Base-by-base conservation (phyloP, 164 flowering plant genomes). In the Platanus orientalis region DNA sequence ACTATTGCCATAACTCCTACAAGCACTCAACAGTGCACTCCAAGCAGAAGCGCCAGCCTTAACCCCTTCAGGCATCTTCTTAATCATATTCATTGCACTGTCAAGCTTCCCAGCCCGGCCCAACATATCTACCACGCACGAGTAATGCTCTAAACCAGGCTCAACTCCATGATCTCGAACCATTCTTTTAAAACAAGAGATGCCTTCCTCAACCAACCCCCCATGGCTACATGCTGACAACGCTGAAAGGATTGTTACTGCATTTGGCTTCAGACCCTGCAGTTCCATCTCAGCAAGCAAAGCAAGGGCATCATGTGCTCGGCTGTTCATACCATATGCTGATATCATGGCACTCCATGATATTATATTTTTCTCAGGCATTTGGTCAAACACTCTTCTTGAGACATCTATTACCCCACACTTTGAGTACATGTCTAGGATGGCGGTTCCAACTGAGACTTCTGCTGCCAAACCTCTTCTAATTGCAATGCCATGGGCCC, bases 181-280 rank as follows among this genome's bases (percentile, higher is more conserved):
- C 82, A 93, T 76, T 40, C 71, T 66, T 42, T 66, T 30, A 61
- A 90, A 85, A 58, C 81, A 60, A 10, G 76, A 70, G 16, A 76
- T 73, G 17, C 98, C 98, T 45, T 86, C 86, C n/a, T 71, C 79
- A 19, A 91, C 71, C 40, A 91, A 71, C 1, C 98, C 98, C 0
- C 90, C 85, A 65, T 86, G 95, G 71, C 96, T 81, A 71, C 97
- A 90, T 0, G 96, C 96, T 14, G 98, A 81, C 48, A 93, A 64
- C 7, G 75, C 75, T 7, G 90, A 84, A 2, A 90, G 86, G 44
- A 73, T 42, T 1, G 97, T 89, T 25, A 89, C 81, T 2, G 67
- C 52, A 61, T 89, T 89, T 6, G 96, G 97, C 71, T 78, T 72
- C 29, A 80, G 0, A 39, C 84, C 84, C 0, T 80, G 70, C 16